Percentiles rank a stretch among this genome's conserved stretches.
Conservation (phyloP, 1,139 yeast genomes). For the Debaryomyces coudertii region DNA sequence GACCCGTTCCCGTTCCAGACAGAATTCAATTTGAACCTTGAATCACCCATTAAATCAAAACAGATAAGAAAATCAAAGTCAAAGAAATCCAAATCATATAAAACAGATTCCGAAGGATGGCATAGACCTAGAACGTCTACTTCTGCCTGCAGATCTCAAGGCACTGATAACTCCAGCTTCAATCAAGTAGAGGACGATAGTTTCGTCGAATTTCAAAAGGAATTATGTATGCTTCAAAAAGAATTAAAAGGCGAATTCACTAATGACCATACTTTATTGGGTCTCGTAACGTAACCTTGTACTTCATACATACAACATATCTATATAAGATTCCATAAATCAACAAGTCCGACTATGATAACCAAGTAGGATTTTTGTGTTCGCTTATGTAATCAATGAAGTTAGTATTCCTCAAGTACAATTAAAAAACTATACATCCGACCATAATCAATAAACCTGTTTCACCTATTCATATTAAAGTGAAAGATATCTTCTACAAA, state of each 20-base stretch:
- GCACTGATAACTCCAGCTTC: constrained; percentile 9
- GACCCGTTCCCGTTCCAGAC: constrained; percentile 10
- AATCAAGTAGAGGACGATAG: constrained; percentile 14
- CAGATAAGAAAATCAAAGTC: constrained; percentile 10
- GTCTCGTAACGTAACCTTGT: constrained; percentile 6
- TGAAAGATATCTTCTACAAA: neutral
- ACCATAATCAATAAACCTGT: neutral
- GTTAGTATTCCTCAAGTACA: constrained; percentile 1
- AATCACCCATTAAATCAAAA: constrained; percentile 4
- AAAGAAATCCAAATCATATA: constrained; percentile 6
- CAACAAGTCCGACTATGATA: neutral
- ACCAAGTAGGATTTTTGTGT: neutral
- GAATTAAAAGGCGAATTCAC: constrained; percentile 13
- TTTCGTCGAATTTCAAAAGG: constrained; percentile 18
- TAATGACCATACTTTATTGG: constrained; percentile 8
- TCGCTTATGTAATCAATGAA: constrained; percentile 4
- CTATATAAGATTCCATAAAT: neutral
- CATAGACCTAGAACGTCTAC: neutral
- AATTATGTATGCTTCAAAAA: constrained; percentile 14
- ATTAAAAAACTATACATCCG: neutral
- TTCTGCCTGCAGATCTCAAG: constrained; percentile 6
- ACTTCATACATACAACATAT: neutral
- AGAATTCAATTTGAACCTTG: constrained; percentile 8
- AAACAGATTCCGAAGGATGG: neutral
- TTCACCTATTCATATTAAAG: neutral